phyloP scores from a whole-genome alignment of 1,139 yeast species.

The Debaryomyces subglobosus region DNA sequence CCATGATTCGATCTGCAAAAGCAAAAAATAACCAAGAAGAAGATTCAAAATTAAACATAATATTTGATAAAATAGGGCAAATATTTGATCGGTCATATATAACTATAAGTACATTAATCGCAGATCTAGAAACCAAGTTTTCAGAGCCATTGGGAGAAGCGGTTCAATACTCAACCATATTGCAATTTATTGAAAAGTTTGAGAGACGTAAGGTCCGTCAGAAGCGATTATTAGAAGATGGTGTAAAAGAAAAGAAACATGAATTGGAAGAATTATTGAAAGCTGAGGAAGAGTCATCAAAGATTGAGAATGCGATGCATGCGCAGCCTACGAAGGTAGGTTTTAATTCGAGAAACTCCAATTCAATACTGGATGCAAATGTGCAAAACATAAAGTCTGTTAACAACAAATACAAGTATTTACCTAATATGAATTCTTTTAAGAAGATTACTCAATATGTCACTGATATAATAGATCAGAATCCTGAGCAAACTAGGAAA shows the following conservation, averaged over 20 bases:
- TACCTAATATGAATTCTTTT: slow-evolving; percentile 38
- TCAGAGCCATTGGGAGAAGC: slow-evolving; percentile 86
- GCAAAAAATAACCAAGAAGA: slow-evolving; percentile 22
- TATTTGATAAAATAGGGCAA: slow-evolving; percentile 74
- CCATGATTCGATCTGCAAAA: slow-evolving; percentile 24
- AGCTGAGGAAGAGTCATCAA: slow-evolving; percentile 43
- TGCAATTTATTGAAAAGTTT: slow-evolving; percentile 68
- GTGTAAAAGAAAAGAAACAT: slow-evolving; percentile 48
- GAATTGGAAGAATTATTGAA: slow-evolving; percentile 45
- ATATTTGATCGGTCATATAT: slow-evolving; percentile 74
- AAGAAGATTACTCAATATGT: slow-evolving; percentile 65
- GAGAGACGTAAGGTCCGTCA: slow-evolving; percentile 73
- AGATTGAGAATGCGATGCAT: slow-evolving; percentile 37
- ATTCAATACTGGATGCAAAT: not conserved
- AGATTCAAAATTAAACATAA: slow-evolving; percentile 40
- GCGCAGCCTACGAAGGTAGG: slow-evolving; percentile 33
- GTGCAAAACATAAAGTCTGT: not conserved
- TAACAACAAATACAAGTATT: slow-evolving; percentile 22
- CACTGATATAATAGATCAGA: slow-evolving; percentile 69
- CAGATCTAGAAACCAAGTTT: slow-evolving; percentile 69
- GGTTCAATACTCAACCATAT: slow-evolving; percentile 71
- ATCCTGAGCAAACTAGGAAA: slow-evolving; percentile 67
- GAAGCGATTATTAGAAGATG: slow-evolving; percentile 57
- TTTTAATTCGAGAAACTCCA: slow-evolving; percentile 30
- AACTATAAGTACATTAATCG: slow-evolving; percentile 68